phyloP scores from a whole-genome alignment of 2,329 filamentous ascomycete genomes.

The Venturia pyrina region DNA sequence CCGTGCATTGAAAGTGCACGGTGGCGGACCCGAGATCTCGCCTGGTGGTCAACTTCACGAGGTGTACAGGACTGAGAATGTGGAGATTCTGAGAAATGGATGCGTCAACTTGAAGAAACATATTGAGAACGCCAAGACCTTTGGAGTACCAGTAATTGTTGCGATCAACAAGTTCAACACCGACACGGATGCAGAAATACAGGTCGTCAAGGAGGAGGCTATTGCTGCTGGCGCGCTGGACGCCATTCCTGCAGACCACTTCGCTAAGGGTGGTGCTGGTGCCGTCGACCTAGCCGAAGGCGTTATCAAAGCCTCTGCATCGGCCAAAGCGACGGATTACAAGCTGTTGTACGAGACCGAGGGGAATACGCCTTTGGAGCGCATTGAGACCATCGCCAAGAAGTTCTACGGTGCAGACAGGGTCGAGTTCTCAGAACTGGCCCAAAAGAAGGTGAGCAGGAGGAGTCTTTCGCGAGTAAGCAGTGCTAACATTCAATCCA shows the following conservation, averaged over 20 bases:
- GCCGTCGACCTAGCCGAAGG: conserved; percentile 81
- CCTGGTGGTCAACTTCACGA: conserved; percentile 76
- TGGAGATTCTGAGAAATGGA: conserved; percentile 78
- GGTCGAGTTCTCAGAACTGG: conserved; percentile 88
- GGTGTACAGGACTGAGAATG: conserved; percentile 87
- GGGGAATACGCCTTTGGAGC: conserved; percentile 64
- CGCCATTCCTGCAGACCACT: conserved; percentile 90
- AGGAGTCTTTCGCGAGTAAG: background rate
- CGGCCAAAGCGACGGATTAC: conserved; percentile 65
- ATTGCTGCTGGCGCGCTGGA: conserved; percentile 88
- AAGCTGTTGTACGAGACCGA: conserved; percentile 76
- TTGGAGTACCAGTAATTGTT: conserved; percentile 88
- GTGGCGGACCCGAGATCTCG: conserved; percentile 86
- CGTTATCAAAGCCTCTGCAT: conserved; percentile 71
- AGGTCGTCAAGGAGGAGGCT: conserved; percentile 81
- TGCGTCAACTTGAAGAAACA: conserved; percentile 95
- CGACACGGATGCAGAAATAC: conserved; percentile 85
- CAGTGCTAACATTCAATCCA: background rate
- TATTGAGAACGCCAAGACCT: conserved; percentile 78
- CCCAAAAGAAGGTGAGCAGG: conserved; percentile 71
- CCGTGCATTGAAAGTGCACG: conserved; percentile 91
- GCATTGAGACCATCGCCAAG: conserved; percentile 82
- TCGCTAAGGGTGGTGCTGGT: conserved; percentile 87
- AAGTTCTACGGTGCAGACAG: conserved; percentile 88
- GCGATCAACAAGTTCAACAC: conserved; percentile 96